Base-by-base conservation (phyloP, 352 stramenopile genomes). In the Phytophthora pinifolia region DNA sequence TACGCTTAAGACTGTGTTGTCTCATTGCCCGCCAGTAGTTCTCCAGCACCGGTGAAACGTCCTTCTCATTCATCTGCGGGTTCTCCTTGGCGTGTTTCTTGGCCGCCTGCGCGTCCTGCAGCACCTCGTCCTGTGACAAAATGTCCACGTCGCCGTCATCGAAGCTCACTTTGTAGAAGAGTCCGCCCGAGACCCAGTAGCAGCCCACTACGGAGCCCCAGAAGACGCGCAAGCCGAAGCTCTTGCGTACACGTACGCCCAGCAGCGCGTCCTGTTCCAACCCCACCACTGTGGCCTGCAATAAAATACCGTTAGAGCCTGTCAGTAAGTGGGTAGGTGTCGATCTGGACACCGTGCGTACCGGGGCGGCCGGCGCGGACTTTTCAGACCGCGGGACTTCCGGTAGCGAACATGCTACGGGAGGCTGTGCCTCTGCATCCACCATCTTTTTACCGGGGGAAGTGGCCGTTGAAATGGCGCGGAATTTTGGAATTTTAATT, bases 91-190 rank as follows among this genome's bases (percentile, higher is more conserved):
- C 33, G 36, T 65, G 30, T 18, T 46, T 50, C 15, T 62, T 63
- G 7, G 73, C 73, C 48, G 62, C 34, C n/a, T 76, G 59, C 4
- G 77, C 37, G 53, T 89, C 77, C 36, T 67, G 44, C 7, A 78
- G 31, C 18, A 83, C 72, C 63, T 92, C 83, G 6, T 74, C 68
- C 2, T 50, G 63, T 8, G 72, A 65, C 14, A 90, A 62, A 48
- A 92, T 76, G 59, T 92, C 83, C 25, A 92, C 80, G 51, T 92
- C 83, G 32, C 83, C 83, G 35, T 92, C 83, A 32, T 92, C 83
- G 52, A 92, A 92, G 65, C 72, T 78, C 35, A 92, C 65, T 47
- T 92, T 92, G 62, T 89, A 92, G 44, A 92, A 90, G 0, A 73
- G 48, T 8, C 66, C 76, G 1, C 66, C 62, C 0, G 54, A 56